phyloP scores from a whole-genome alignment of 176 grass and related monocot genomes.

The Bonia amplexicaulis region DNA sequence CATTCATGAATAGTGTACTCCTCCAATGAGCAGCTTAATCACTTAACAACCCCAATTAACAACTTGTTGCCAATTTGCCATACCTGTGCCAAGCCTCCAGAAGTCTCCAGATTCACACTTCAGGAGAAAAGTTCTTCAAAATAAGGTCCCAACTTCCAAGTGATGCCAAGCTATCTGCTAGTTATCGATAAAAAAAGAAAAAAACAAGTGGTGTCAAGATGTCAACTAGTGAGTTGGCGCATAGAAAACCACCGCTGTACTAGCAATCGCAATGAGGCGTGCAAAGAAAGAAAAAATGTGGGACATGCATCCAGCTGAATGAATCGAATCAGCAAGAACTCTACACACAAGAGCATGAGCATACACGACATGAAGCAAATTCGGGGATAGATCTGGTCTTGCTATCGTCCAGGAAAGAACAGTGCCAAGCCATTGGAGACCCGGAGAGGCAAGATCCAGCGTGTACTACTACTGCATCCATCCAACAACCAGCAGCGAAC shows the following conservation, averaged over 20 bases:
- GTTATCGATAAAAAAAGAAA: not conserved
- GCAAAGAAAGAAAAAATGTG: not conserved
- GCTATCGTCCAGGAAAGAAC: not conserved
- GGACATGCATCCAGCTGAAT: not conserved
- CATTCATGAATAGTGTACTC: not conserved
- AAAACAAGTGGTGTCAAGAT: not conserved
- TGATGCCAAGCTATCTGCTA: not conserved
- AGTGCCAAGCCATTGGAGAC: not conserved
- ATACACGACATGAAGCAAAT: not conserved
- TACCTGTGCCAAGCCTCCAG: not conserved
- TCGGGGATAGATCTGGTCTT: not conserved
- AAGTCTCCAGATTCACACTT: not conserved
- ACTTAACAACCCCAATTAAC: not conserved
- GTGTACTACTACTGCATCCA: not conserved
- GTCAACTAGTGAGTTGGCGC: not conserved
- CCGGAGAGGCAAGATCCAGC: not conserved
- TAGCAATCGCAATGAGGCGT: too few relatives aligned
- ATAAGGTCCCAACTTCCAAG: not conserved
- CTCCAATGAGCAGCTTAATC: not conserved
- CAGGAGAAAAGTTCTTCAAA: not conserved
- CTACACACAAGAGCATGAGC: not conserved
- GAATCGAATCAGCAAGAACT: not conserved
- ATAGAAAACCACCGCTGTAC: not conserved
- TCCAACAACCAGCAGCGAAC: constrained; percentile 13
- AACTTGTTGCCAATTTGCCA: not conserved